Evolutionary conservation across 768 basidiomycete genomes (phyloP), one percentile per base, ranked within the genome.

Genomic region (Termitomyces eurrhizus): DNA sequence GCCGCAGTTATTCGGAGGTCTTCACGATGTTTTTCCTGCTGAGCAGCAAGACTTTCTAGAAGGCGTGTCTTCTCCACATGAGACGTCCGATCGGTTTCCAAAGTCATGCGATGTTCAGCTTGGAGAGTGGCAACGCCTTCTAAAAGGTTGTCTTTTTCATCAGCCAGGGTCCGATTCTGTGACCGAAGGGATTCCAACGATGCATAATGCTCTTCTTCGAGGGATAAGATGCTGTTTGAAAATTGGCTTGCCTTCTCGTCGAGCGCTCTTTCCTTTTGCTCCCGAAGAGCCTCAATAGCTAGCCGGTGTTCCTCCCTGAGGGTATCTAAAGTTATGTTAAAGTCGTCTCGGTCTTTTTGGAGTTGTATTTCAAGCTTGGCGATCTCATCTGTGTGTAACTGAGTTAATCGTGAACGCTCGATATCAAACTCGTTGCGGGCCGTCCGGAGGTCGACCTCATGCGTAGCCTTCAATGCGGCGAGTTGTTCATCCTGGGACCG

Each of bases 401-500:
- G 68, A 39, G 73, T 61, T 36, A 80, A 68, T 9, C 72, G 46
- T 33, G 49, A 50, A 44, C 39, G 72, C 44, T 75, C 64, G 26
- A 69, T 64, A 32, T 78, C 73, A 5, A 67, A 61, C 56, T 69
- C 66, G 14, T 68, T 36, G 26, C 61, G 52, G 2, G 65, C 65
- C 16, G 75, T 70, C 6, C 74, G 65, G 33, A 88, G 64, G 2
- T 72, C 74, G 8, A 70, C 64, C 18, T 78, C 72, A 66, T 91
- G 87, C 5, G 75, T 70, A 7, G 70, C 71, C 68, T 80, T 79
- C 61, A 89, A 69, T 35, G 76, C 70, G 7, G 75, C 69, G n/a
- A 83, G 61, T 49, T 88, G 85, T 60, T 79, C 80, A 51, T 83
- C 77, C 64, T 92, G 87, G 9, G 77, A 77, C 39, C 72, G 78